These are phyloP conservation scores for Phytopythium litorale DNA, from an alignment of 352 stramenopile species.

Conservation along the genomic window DNA sequence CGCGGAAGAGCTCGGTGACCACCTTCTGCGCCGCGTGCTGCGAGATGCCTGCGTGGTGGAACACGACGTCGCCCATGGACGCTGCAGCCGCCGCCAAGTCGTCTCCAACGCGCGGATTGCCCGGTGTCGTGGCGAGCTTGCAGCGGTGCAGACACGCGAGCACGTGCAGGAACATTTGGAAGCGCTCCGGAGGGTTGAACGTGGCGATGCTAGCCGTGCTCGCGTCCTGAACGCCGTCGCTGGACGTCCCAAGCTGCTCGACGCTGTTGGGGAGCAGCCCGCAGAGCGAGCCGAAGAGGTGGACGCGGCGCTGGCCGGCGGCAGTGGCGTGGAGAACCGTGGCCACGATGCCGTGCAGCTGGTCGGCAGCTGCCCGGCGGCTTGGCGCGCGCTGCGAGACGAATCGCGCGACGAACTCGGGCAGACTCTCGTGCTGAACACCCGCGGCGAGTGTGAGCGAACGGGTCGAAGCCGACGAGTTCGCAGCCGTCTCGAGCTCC, in stretches of 20 bases:
- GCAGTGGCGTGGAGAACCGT: slow-evolving; percentile 43
- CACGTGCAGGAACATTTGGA: slow-evolving; percentile 62
- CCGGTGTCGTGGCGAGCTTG: slow-evolving; percentile 29
- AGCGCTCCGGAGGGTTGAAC: slow-evolving; percentile 70
- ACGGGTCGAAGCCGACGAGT: not conserved
- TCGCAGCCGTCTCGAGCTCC: slow-evolving; percentile 31
- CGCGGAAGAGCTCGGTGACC: slow-evolving; percentile 60
- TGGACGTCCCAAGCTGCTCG: not conserved
- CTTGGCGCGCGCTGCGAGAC: slow-evolving; percentile 44
- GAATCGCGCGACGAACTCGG: slow-evolving; percentile 63
- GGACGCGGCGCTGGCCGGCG: slow-evolving; percentile 41
- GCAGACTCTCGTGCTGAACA: slow-evolving; percentile 43
- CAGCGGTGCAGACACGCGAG: slow-evolving; percentile 57
- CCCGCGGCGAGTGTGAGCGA: not conserved
- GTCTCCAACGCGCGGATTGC: slow-evolving; percentile 24
- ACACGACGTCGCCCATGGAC: slow-evolving; percentile 46
- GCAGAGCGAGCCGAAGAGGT: slow-evolving; percentile 57
- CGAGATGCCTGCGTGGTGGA: slow-evolving; percentile 63
- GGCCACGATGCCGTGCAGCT: slow-evolving; percentile 50
- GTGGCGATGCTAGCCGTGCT: slow-evolving; percentile 12
- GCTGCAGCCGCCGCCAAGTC: slow-evolving; percentile 4
- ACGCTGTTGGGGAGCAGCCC: slow-evolving; percentile 23
- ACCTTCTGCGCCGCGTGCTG: slow-evolving; percentile 53
- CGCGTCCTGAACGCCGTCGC: not conserved
- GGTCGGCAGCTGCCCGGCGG: slow-evolving; percentile 46